Evolutionary conservation across 2,329 filamentous ascomycete genomes (phyloP).

Genomic region (Alternaria solani): DNA sequence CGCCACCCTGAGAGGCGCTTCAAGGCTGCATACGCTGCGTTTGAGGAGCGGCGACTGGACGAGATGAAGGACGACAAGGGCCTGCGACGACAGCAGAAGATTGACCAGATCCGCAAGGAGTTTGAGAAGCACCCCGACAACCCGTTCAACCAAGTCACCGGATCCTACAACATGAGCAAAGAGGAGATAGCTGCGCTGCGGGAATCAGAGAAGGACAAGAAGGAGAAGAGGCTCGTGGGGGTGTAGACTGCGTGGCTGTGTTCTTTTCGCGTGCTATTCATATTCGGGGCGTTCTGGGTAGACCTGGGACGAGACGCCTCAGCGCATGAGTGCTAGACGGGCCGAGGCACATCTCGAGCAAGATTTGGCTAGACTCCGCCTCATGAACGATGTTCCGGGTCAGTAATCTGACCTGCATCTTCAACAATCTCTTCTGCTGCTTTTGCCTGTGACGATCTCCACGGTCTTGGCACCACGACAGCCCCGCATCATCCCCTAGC

Average conservation of each 20-base stretch:
- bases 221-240: slow-evolving; percentile 71
- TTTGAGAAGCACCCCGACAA: slow-evolving; percentile 96
- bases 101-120: slow-evolving; percentile 85
- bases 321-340: slow-evolving; percentile 2
- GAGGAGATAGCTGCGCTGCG: slow-evolving; percentile 76
- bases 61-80: slow-evolving; percentile 90
- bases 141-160: slow-evolving; percentile 87
- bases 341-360: slow-evolving; percentile 6
- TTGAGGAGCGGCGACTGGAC: slow-evolving; percentile 78
- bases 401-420: background rate
- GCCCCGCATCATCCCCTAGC: background rate
- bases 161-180: slow-evolving; percentile 77
- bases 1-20: slow-evolving; percentile 86
- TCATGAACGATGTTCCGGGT: slow-evolving; percentile 1
- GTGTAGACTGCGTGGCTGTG: slow-evolving; percentile 17
- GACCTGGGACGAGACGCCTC: slow-evolving; percentile 15
- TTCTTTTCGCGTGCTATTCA: slow-evolving; percentile 12
- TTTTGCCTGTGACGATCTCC: slow-evolving; percentile 11
- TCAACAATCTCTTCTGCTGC: slow-evolving; percentile 7
- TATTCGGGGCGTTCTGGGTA: slow-evolving; percentile 24
- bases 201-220: slow-evolving; percentile 73
- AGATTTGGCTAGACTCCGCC: background rate
- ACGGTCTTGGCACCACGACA: background rate
- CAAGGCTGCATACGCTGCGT: slow-evolving; percentile 84
- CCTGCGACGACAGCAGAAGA: slow-evolving; percentile 81